These are phyloP conservation scores for Lonicera japonica DNA, from an alignment of 129 eudicot genomes.

Conservation along the genomic window DNA sequence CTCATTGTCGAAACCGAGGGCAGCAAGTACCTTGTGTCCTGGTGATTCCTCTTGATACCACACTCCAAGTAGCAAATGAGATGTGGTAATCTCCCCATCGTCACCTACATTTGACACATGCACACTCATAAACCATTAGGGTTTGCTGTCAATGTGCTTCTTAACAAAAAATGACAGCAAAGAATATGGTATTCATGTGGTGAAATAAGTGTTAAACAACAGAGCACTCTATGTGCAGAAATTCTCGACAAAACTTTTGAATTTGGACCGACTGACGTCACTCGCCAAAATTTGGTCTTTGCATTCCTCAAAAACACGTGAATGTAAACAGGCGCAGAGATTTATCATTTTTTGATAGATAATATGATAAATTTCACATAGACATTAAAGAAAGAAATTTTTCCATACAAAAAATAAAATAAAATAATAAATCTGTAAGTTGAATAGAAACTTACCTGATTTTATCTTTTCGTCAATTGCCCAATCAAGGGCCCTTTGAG, in stretches of 20 bases:
- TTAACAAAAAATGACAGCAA: background rate
- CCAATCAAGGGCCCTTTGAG: conserved; percentile 72
- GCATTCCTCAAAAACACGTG: no score
- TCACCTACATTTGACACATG: conserved; percentile 56
- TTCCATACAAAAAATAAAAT: background rate
- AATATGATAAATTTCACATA: background rate
- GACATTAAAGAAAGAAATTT: background rate
- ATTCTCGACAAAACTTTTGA: no score
- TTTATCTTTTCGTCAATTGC: conserved; percentile 58
- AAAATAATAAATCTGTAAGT: no score
- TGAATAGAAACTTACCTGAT: conserved; percentile 36
- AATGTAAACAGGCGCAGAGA: no score
- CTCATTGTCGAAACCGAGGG: conserved; percentile 54
- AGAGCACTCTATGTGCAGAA: no score
- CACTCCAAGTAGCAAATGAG: conserved; percentile 65
- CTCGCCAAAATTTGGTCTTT: no score
- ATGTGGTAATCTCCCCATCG: conserved; percentile 55
- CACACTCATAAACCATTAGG: no score
- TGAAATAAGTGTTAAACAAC: no score
- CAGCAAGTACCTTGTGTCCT: conserved; percentile 58
- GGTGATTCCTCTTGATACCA: conserved; percentile 64
- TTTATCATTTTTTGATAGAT: background rate
- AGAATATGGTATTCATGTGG: no score
- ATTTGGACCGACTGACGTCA: no score
- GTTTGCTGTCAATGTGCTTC: no score